Conservation (phyloP, 441 rosid species). For the Aleurites moluccanus region DNA sequence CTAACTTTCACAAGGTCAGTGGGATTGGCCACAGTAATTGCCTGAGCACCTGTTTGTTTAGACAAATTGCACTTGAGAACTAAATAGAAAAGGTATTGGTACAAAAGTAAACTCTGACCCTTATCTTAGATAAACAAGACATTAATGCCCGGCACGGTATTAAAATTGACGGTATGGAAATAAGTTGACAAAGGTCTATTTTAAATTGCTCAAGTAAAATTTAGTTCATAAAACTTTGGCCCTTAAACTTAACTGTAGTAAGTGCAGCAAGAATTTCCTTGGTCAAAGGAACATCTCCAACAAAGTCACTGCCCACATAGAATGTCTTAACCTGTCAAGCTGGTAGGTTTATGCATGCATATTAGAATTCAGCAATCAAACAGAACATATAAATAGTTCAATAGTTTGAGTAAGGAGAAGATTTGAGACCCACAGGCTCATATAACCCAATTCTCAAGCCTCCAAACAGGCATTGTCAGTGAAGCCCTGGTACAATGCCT, state of each 20-base stretch:
- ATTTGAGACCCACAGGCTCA: slow-evolving; percentile 76
- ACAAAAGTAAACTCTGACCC: not conserved
- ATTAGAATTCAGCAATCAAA: slow-evolving; percentile 23
- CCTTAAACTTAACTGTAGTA: slow-evolving; percentile 72
- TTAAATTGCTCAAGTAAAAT: not conserved
- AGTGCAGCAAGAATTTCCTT: slow-evolving; percentile 97
- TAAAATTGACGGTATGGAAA: not conserved
- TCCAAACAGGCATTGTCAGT: slow-evolving; percentile 90
- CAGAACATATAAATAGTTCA: not conserved
- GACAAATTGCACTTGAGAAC: slow-evolving; percentile 17
- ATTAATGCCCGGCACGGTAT: not conserved
- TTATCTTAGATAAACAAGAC: slow-evolving; percentile 1
- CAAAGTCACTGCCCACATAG: slow-evolving; percentile 80
- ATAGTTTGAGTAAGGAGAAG: not conserved
- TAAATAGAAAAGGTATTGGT: not conserved
- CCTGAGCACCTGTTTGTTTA: slow-evolving; percentile 76
- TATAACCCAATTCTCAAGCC: slow-evolving; percentile 95
- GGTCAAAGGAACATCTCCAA: slow-evolving; percentile 89
- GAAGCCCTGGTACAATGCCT: slow-evolving; percentile 95
- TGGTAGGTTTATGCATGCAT: slow-evolving; percentile 3
- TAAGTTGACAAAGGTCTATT: not conserved
- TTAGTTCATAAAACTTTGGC: slow-evolving; percentile 5
- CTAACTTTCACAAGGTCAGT: slow-evolving; percentile 99
- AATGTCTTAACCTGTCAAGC: slow-evolving; percentile 73
- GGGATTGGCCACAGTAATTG: slow-evolving; percentile 84